These are phyloP conservation scores for Ichthyophthirius multifiliis DNA, from an alignment of 169 alveolate genomes.

Conservation along the genomic window DNA sequence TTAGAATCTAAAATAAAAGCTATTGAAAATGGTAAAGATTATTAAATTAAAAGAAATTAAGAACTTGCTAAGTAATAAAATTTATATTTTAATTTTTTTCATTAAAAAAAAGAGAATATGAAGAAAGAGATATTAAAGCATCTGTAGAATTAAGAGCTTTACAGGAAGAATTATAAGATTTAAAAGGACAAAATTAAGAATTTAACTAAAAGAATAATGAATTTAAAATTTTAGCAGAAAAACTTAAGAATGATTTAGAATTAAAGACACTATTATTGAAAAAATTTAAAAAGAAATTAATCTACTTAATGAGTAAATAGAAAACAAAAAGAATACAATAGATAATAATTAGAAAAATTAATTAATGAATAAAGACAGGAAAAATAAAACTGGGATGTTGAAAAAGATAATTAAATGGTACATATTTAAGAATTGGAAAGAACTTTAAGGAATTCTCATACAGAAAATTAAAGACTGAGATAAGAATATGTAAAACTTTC, in stretches of 20 bases:
- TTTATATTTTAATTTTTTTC: neutral
- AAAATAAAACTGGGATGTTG: conserved; percentile 32
- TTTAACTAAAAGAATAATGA: conserved; percentile 2
- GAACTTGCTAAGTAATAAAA: conserved; percentile 20
- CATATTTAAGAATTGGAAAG: conserved; percentile 17
- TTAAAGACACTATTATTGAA: neutral
- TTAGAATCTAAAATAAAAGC: conserved; percentile 39
- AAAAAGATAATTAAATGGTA: conserved; percentile 12
- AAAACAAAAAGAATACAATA: neutral
- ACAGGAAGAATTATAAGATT: neutral
- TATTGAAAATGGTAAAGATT: conserved; percentile 30
- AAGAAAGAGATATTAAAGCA: conserved; percentile 8
- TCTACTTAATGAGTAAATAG: conserved; percentile 6
- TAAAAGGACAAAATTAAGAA: neutral
- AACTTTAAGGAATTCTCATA: conserved; percentile 11
- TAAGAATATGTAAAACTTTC: conserved; percentile 28
- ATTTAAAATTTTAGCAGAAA: conserved; percentile 11
- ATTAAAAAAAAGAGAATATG: neutral
- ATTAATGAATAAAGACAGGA: conserved; percentile 26
- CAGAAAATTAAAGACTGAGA: conserved; percentile 35
- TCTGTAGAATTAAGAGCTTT: neutral
- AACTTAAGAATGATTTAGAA: neutral
- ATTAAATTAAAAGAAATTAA: conserved; percentile 15
- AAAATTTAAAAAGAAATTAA: conserved; percentile 2
- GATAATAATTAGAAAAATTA: conserved; percentile 9